Evolutionary conservation across 2,329 filamentous ascomycete species (phyloP).

Genomic region (Xylariomycetidae sp.): DNA sequence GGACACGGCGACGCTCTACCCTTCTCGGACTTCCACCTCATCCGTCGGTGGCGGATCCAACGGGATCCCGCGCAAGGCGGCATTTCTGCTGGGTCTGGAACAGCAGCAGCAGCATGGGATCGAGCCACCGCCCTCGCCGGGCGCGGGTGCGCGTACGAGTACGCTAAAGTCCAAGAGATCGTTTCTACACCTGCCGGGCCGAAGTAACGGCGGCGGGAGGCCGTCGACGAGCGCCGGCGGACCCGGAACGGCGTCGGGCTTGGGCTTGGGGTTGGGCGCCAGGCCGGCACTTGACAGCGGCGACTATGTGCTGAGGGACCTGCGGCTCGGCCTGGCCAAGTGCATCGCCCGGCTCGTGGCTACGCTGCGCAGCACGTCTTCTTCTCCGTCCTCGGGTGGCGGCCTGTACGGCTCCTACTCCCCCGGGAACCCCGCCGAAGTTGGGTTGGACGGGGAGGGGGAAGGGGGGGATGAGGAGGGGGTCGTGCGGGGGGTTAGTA

Average conservation of each 20-base stretch:
- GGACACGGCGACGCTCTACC: constrained; percentile 9
- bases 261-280: too few species aligned
- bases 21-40: constrained; percentile 8
- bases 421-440: constrained; percentile 6
- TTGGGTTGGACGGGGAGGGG: constrained; percentile 7
- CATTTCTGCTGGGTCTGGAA: constrained; percentile 44
- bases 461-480: constrained; percentile 7
- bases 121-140: constrained; percentile 9
- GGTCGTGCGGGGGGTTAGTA: constrained; percentile 8
- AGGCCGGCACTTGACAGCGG: constrained; percentile 9
- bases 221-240: neutral
- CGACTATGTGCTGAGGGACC: constrained; percentile 24
- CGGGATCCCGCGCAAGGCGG: constrained; percentile 39
- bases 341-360: constrained; percentile 48
- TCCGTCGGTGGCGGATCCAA: constrained; percentile 14
- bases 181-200: constrained; percentile 7
- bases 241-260: too few species aligned
- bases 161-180: constrained; percentile 15
- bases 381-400: too few species aligned
- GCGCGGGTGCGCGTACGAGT: constrained; percentile 4
- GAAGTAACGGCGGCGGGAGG: neutral
- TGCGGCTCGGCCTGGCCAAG: constrained; percentile 44
- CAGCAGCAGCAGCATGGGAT: neutral
- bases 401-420: too few species aligned
- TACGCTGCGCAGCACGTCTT: constrained; percentile 45